Conservation (phyloP, 2,329 filamentous ascomycete genomes). For the Fusarium tuaranense region DNA sequence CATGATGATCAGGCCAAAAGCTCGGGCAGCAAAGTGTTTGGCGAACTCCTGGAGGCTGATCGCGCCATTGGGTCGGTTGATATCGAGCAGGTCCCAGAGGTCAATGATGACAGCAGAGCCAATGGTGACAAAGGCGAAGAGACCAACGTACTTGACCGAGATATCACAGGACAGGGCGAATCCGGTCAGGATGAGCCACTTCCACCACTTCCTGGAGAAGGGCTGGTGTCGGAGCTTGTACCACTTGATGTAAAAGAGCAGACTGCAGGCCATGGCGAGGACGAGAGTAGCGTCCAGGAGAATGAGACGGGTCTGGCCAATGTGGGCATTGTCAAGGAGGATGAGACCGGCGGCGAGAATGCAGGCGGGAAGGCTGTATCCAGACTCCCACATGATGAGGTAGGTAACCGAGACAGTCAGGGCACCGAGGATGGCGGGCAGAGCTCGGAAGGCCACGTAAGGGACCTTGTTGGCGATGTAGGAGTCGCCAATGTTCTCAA, state of each 20-base stretch:
- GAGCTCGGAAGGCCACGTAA: slow-evolving; percentile 93
- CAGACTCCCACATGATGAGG: slow-evolving; percentile 99
- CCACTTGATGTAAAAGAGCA: slow-evolving; percentile 95
- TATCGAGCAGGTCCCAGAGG: slow-evolving; percentile 92
- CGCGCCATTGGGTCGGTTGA: slow-evolving; percentile 86
- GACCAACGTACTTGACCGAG: slow-evolving; percentile 96
- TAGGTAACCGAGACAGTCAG: slow-evolving; percentile 95
- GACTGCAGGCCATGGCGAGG: slow-evolving; percentile 94
- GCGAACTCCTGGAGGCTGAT: slow-evolving; percentile 82
- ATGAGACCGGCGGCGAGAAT: slow-evolving; percentile 87
- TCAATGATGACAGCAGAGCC: slow-evolving; percentile 94
- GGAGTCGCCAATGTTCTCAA: slow-evolving; percentile 99
- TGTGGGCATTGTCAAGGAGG: slow-evolving; percentile 96
- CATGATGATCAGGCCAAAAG: slow-evolving; percentile 87
- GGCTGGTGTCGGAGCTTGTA: slow-evolving; percentile 93
- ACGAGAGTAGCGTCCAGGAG: slow-evolving; percentile 94
- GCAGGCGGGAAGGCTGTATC: slow-evolving; percentile 94
- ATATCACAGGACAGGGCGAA: slow-evolving; percentile 97
- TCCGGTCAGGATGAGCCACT: slow-evolving; percentile 96
- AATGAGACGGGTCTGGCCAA: slow-evolving; percentile 95
- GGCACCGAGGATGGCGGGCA: slow-evolving; percentile 92
- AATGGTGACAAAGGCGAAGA: slow-evolving; percentile 97
- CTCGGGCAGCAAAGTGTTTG: slow-evolving; percentile 90
- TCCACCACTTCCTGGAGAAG: slow-evolving; percentile 99
- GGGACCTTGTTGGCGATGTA: slow-evolving; percentile 98